A percentile compares a stretch with the other conserved stretches of the same genome.
Evolutionary conservation across 768 basidiomycete species (phyloP).

Genomic region (Russula sp.): DNA sequence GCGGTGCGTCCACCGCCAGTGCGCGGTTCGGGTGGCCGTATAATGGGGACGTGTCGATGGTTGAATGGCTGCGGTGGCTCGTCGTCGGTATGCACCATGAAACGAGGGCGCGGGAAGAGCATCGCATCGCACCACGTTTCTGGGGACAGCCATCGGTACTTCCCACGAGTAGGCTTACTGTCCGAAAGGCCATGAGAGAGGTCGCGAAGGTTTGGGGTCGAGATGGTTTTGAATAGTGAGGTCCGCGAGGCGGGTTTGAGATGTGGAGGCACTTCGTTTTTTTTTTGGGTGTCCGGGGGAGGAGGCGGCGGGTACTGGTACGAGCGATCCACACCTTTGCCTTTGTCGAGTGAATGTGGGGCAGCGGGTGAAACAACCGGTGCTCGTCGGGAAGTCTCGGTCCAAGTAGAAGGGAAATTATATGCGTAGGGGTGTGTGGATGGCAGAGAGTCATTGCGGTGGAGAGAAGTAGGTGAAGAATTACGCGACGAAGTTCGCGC

Average conservation of each 20-base stretch:
- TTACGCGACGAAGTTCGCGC: slow-evolving; percentile 19
- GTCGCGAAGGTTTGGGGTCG: slow-evolving; percentile 57
- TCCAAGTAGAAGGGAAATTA: slow-evolving; percentile 30
- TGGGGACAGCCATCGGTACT: slow-evolving; percentile 62
- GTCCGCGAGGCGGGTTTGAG: slow-evolving; percentile 28
- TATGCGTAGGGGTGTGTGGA: slow-evolving; percentile 50
- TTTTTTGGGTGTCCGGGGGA: slow-evolving; percentile 35
- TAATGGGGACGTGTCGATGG: neutral
- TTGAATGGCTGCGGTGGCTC: slow-evolving; percentile 19
- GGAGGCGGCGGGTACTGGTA: slow-evolving; percentile 22
- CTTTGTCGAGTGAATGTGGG: slow-evolving; percentile 28
- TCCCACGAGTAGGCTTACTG: slow-evolving; percentile 35
- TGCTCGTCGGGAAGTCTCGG: slow-evolving; percentile 20
- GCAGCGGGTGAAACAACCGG: slow-evolving; percentile 16
- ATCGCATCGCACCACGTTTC: slow-evolving; percentile 82
- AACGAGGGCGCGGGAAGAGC: slow-evolving; percentile 67
- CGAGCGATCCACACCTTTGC: slow-evolving; percentile 23
- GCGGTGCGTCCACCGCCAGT: neutral
- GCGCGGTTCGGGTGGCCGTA: slow-evolving; percentile 4
- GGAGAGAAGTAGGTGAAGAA: slow-evolving; percentile 24
- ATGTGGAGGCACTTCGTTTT: slow-evolving; percentile 28
- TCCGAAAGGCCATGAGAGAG: slow-evolving; percentile 15
- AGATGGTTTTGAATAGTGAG: slow-evolving; percentile 50
- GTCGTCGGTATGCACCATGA: slow-evolving; percentile 44
- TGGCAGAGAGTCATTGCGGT: slow-evolving; percentile 17